phyloP scores from a whole-genome alignment of 2,329 filamentous ascomycete species.

The Hypoxylon sp. region DNA sequence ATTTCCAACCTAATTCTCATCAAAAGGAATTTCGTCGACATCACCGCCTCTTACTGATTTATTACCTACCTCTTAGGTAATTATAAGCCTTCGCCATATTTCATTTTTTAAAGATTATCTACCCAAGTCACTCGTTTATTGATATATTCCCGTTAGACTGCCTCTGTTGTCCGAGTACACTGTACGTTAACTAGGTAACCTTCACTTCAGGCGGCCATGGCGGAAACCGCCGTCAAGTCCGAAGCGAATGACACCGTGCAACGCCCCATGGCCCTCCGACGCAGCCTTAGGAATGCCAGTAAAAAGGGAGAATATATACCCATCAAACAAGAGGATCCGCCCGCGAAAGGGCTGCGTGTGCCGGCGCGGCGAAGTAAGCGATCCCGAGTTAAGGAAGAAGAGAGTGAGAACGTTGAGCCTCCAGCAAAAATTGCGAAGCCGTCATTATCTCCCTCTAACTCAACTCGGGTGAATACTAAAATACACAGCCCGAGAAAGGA shows the following conservation, averaged over 20 bases:
- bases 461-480: slow-evolving; percentile 28
- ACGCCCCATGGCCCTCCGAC: slow-evolving; percentile 34
- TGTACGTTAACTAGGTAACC: neutral
- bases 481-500: slow-evolving; percentile 31
- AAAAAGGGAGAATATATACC: slow-evolving; percentile 14
- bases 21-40: slow-evolving; percentile 32
- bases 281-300: slow-evolving; percentile 43
- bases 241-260: slow-evolving; percentile 15
- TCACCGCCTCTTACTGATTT: slow-evolving; percentile 37
- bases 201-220: slow-evolving; percentile 22
- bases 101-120: neutral
- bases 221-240: slow-evolving; percentile 12
- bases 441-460: slow-evolving; percentile 12
- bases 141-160: neutral
- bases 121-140: neutral
- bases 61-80: neutral
- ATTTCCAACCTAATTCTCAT: neutral
- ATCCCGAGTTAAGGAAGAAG: slow-evolving; percentile 39
- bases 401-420: slow-evolving; percentile 16
- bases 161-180: neutral
- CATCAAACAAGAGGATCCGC: slow-evolving; percentile 37
- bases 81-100: neutral
- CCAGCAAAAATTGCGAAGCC: slow-evolving; percentile 13
- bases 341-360: neutral
- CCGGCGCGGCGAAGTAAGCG: slow-evolving; percentile 37